Evolutionary conservation across 768 basidiomycete species (phyloP), one percentile per base, ranked within the genome.

Genomic region (Strobilomyces dryophilus): DNA sequence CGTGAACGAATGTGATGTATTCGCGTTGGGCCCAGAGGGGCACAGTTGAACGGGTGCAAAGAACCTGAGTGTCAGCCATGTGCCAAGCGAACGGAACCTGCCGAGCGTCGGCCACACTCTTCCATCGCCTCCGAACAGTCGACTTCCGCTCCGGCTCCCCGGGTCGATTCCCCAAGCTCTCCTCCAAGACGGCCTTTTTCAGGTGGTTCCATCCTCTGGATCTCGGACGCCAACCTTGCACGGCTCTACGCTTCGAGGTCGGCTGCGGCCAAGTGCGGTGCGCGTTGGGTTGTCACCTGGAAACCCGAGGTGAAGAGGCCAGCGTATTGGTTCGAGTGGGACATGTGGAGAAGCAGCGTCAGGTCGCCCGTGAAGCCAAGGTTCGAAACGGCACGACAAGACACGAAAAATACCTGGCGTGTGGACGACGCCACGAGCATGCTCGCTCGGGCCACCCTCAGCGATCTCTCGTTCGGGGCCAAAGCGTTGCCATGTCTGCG

Each of bases 201-300:
- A 62, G 67, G 8, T 62, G 68, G 11, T 71, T 79, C 46, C 0
- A 67, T 80, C 1, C 79, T 78, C 4, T 80, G 79, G 79, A 58
- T 77, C 1, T 66, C 73, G 0, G 58, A 64, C 0, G 65, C 69
- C 5, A 32, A 73, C 76, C 44, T 76, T 76, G 5, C 66, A 68
- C 20, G 73, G 74, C 51, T 79, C 79, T 55, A 66, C 75, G 52
- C 55, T 55, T 7, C 59, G 69, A 11, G 57, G 56, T 35, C 56
- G 47, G 54, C 24, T 59, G 43, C 65, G 58, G 14, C 39, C 17
- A 32, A 41, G 55, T 17, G 49, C 56, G 8, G 62, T 64, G 8
- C 59, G 24, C 67, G 32, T 65, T 65, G 18, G 71, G 67, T 67
- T 69, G 71, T 27, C 65, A 65, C 18, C 8, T 29, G n/a, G 2